Evolutionary conservation across 2,329 filamentous ascomycete species (phyloP).

Genomic region (Fusarium humuli): DNA sequence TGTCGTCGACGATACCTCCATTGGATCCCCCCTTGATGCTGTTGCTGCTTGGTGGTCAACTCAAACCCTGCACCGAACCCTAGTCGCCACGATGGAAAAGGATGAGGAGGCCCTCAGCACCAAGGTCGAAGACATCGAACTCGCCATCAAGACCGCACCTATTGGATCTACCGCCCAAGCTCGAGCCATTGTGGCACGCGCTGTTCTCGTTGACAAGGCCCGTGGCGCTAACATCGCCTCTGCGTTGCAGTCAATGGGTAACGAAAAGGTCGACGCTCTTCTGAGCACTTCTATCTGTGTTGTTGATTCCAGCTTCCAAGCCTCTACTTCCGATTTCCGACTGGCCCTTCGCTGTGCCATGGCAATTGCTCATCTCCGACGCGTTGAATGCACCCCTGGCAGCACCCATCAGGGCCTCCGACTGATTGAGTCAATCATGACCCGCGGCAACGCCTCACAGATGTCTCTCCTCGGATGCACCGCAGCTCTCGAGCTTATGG

Average conservation of each 20-base stretch:
- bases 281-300: constrained; percentile 52
- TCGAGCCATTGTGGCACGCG: constrained; percentile 69
- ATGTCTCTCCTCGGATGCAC: constrained; percentile 71
- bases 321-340: constrained; percentile 62
- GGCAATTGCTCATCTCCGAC: constrained; percentile 68
- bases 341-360: constrained; percentile 70
- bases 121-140: constrained; percentile 64
- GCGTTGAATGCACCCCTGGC: constrained; percentile 51
- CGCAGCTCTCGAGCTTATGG: constrained; percentile 69
- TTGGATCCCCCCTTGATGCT: constrained; percentile 88
- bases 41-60: constrained; percentile 93
- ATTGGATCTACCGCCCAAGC: constrained; percentile 78
- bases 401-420: constrained; percentile 57
- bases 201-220: constrained; percentile 65
- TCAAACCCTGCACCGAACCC: constrained; percentile 74
- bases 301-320: constrained; percentile 59
- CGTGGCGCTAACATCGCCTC: constrained; percentile 67
- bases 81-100: constrained; percentile 72
- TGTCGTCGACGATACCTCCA: constrained; percentile 86
- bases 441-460: constrained; percentile 54
- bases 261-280: constrained; percentile 45
- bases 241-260: constrained; percentile 63
- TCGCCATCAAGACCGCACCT: constrained; percentile 80
- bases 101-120: constrained; percentile 49
- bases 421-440: constrained; percentile 63